Base-by-base conservation (phyloP, 148 eudicot genomes). In the Cornus florida region DNA sequence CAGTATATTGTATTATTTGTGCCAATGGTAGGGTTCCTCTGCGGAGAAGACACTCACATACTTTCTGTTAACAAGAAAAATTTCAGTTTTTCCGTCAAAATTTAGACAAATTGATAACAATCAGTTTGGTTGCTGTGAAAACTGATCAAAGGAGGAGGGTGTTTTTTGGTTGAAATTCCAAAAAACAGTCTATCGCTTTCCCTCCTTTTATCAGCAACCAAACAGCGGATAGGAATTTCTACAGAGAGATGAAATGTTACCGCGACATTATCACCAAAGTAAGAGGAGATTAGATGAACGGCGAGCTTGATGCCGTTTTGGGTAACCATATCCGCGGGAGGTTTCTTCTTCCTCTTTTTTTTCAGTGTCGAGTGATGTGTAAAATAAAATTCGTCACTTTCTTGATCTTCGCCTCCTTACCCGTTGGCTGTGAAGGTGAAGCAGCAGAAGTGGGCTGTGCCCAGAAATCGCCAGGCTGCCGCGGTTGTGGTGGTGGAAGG, bases 261-360 rank as follows among this genome's bases (percentile, higher is more conserved):
- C 23, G 96, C 84, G 56, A 86, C 89, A 11, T 88, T 85, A 20
- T 85, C 90, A 48, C 98, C 97, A 77, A 90, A 93, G 80, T 83
- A 92, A 22, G 89, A 72, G 69, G 88, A 77, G 88, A 93, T 83
- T 53, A 93, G 81, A 79, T 91, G 62, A 10, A 87, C 88, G 80
- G 97, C 96, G 77, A 95, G 94, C 85, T 91, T 86, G 75, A 91
- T 79, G 46, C 97, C 98, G 80, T 86, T 67, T 78, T 78, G 86
- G 53, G 90, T 67, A 76, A 68, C 64, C 92, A 81, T 77, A 31
- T 38, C 74, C 46, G 73, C n/a, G 66, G 43, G 43, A 4, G 43
- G 5, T 17, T 60, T 60, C 22, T 17, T 62, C 24, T 4, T 19
- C 8, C 20, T 62, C 23, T 43, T 43, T 6, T 6, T 43, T 6